Base-by-base conservation (phyloP, 192 early-diverging fungal genomes). In the Coemansia sp. region DNA sequence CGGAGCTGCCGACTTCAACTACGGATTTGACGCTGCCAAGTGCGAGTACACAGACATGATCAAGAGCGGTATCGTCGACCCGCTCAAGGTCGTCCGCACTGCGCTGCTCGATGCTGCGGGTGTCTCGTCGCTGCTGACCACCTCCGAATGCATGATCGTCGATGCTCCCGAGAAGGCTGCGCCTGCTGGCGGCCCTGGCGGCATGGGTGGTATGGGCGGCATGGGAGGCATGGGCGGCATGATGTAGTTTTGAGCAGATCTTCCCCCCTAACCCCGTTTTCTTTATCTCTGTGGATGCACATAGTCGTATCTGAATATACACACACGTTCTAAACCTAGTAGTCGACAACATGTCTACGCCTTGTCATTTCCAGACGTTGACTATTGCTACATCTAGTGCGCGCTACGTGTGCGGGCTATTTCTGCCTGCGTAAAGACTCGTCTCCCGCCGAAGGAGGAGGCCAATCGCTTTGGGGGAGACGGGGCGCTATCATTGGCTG, bases 41-140 rank as follows among this genome's bases (percentile, higher is more conserved):
- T 91, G 93, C 74, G 92, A 94, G 72, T 99, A 98, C 85, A 91
- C 89, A 38, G 96, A 99, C 76, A 95, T 99, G 96, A 94, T 98
- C 86, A 88, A 95, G 81, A 90, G 88, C 82, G 98, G 98, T 74
- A 95, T 99, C 71, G 90, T 99, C 44, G 98, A 99, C 78, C 98
- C 98, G 42, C 90, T 95, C 87, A 99, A 99, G 91, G 98, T 99
- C 52, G 97, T 99, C 41, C 93, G 97, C 75, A 99, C 98, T 27
- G 96, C 95, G 29, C 86, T 99, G 57, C 91, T 98, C 68, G 97
- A 99, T 88, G 94, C 98, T 63, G 87, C 94, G 12, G 95, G 98
- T 77, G 97, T 98, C 77, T 97, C 98, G 51, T 95, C 93, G 73
- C 89, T 99, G 61, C 87, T 99, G 71, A 97, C 96, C 67, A 99